Conservation (phyloP, 345 rosid genomes). For the Clausena lansium region DNA sequence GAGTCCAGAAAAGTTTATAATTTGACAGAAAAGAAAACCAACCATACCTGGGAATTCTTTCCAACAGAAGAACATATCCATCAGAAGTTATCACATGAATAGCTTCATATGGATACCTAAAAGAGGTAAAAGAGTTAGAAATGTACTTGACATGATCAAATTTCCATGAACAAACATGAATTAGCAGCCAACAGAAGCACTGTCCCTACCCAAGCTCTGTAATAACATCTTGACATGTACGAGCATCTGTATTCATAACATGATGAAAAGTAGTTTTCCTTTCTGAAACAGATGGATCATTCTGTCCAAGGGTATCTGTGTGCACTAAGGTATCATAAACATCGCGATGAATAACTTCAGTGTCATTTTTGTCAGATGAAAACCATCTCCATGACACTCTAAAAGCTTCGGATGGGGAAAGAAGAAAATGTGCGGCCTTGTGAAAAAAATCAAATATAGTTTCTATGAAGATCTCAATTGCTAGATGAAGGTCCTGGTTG, state of each 20-base stretch:
- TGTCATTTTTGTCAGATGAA: slow-evolving; percentile 32
- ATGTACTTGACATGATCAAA: not conserved
- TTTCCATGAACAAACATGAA: slow-evolving; percentile 4
- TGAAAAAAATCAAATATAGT: slow-evolving; percentile 76
- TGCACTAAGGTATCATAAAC: slow-evolving; percentile 37
- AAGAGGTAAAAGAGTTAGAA: slow-evolving; percentile 20
- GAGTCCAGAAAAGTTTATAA: slow-evolving; percentile 15
- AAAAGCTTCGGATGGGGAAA: slow-evolving; percentile 70
- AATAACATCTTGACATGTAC: slow-evolving; percentile 94
- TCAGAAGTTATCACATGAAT: slow-evolving; percentile 83
- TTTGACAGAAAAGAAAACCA: slow-evolving; percentile 15
- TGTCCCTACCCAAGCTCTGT: slow-evolving; percentile 86
- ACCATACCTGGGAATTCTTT: slow-evolving; percentile 90
- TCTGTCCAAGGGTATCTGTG: slow-evolving; percentile 62
- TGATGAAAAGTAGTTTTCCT: slow-evolving; percentile 48
- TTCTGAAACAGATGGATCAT: slow-evolving; percentile 56
- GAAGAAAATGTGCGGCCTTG: slow-evolving; percentile 62
- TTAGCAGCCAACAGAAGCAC: slow-evolving; percentile 1
- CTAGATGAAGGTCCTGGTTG: slow-evolving; percentile 89
- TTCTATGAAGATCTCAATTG: slow-evolving; percentile 82
- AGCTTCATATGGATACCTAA: slow-evolving; percentile 94
- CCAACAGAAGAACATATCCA: slow-evolving; percentile 93
- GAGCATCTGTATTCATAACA: slow-evolving; percentile 82
- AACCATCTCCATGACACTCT: slow-evolving; percentile 43
- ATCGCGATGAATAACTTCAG: slow-evolving; percentile 21